These are phyloP conservation scores for Metschnikowia santaceciliae DNA, from an alignment of 805 yeast genomes.

Conservation along the genomic window DNA sequence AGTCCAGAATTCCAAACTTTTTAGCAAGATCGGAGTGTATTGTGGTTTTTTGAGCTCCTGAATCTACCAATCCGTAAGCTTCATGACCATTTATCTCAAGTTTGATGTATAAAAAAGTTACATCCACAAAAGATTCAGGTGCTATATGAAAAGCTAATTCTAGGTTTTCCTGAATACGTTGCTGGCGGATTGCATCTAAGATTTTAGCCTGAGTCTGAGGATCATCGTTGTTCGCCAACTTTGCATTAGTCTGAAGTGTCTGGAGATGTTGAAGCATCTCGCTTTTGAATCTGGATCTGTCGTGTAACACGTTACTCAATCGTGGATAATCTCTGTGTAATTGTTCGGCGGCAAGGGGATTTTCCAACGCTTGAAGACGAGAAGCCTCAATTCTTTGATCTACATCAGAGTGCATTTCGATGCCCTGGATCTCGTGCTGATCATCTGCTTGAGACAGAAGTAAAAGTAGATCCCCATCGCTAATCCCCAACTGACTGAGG, in stretches of 20 bases:
- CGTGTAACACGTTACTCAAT: slow-evolving; percentile 41
- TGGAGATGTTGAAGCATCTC: slow-evolving; percentile 23
- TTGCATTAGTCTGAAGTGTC: slow-evolving; percentile 25
- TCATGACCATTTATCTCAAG: slow-evolving; percentile 74
- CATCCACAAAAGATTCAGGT: slow-evolving; percentile 84
- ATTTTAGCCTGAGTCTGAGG: slow-evolving; percentile 66
- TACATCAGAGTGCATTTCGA: neutral
- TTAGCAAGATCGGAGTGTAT: slow-evolving; percentile 77
- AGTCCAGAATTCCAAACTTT: slow-evolving; percentile 59
- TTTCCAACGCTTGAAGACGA: slow-evolving; percentile 45
- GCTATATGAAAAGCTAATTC: slow-evolving; percentile 77
- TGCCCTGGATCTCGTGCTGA: neutral
- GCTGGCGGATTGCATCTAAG: slow-evolving; percentile 62
- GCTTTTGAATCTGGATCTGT: slow-evolving; percentile 46
- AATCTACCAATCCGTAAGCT: slow-evolving; percentile 90
- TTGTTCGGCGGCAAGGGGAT: slow-evolving; percentile 38
- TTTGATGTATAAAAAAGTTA: slow-evolving; percentile 78
- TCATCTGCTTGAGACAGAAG: slow-evolving; percentile 20
- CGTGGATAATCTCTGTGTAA: slow-evolving; percentile 43
- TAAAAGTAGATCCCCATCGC: slow-evolving; percentile 58
- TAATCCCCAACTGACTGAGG: slow-evolving; percentile 45
- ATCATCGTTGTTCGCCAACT: slow-evolving; percentile 36
- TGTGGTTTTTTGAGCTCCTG: slow-evolving; percentile 92
- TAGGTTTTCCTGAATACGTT: slow-evolving; percentile 76
- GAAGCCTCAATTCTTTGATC: slow-evolving; percentile 33